These are phyloP conservation scores for Rhizopogon salebrosus DNA, from an alignment of 768 basidiomycete genomes.

Conservation along the genomic window DNA sequence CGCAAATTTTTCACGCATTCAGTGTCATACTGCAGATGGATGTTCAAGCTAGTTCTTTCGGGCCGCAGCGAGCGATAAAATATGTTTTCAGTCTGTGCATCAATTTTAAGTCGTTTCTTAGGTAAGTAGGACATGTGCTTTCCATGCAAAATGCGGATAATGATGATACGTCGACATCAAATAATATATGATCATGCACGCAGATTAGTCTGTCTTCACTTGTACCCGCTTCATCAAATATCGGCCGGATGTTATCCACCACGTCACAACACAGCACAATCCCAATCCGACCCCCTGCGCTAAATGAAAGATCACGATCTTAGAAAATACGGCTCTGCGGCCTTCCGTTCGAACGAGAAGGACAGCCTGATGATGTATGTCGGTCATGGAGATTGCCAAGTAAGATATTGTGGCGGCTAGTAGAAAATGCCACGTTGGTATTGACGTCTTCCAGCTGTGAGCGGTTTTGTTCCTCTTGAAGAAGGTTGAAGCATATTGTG, in stretches of 20 bases:
- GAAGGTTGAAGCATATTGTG: constrained; percentile 43
- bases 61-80: too few species aligned
- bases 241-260: constrained; percentile 25
- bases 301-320: constrained; percentile 18
- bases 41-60: too few species aligned
- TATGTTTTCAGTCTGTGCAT: too few species aligned
- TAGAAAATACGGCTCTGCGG: constrained; percentile 16
- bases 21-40: too few species aligned
- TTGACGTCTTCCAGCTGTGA: constrained; percentile 8
- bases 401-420: constrained; percentile 18
- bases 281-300: constrained; percentile 21
- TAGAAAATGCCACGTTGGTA: constrained; percentile 25
- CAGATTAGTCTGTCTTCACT: not conserved
- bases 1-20: too few species aligned
- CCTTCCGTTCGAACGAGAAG: constrained; percentile 12
- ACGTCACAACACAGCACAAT: constrained; percentile 19
- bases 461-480: constrained; percentile 29
- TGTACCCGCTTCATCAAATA: not conserved
- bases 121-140: too few species aligned
- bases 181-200: not conserved
- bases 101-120: too few species aligned
- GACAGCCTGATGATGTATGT: constrained; percentile 10
- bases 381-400: constrained; percentile 15
- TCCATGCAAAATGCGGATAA: too few species aligned
- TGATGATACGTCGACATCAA: too few species aligned